phyloP scores from a whole-genome alignment of 1,139 yeast species.

The Taphrina betulina region DNA sequence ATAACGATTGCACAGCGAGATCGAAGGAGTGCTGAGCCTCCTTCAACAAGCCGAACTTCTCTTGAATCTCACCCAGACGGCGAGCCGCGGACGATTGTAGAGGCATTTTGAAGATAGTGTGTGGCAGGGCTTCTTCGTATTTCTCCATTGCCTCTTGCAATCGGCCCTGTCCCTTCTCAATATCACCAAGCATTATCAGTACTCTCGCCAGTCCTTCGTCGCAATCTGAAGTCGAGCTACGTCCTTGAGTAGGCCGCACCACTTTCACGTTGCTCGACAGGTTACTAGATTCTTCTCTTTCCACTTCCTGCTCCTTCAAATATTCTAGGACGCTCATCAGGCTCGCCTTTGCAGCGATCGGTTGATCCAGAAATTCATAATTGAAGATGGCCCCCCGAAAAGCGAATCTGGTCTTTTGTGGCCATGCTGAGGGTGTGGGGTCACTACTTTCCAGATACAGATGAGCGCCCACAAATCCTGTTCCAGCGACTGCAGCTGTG shows the following conservation, averaged over 20 bases:
- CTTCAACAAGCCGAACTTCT: not conserved
- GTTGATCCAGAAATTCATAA: conserved; percentile 15
- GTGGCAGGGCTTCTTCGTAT: conserved; percentile 4
- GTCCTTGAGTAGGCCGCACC: no score
- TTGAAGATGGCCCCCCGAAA: conserved; percentile 30
- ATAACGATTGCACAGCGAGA: conserved; percentile 11
- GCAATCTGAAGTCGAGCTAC: not conserved
- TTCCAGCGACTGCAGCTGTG: conserved; percentile 15
- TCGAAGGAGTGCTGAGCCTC: conserved; percentile 18
- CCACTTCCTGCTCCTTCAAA: conserved; percentile 3
- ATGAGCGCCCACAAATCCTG: conserved; percentile 25
- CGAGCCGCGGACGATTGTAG: conserved; percentile 19
- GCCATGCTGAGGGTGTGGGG: conserved; percentile 28
- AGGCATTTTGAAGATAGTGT: not conserved
- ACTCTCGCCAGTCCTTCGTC: conserved; percentile 10
- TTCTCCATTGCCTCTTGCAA: conserved; percentile 2
- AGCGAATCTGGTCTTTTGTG: conserved; percentile 10
- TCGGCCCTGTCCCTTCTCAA: conserved; percentile 7
- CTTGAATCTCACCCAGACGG: conserved; percentile 26
- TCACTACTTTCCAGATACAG: conserved; percentile 11
- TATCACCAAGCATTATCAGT: conserved; percentile 10
- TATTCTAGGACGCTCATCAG: not conserved
- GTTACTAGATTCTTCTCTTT: not conserved
- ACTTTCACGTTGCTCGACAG: no score
- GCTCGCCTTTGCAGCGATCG: conserved; percentile 6